Conservation (phyloP, 2,329 filamentous ascomycete species). For the Fusarium sarcochroum region DNA sequence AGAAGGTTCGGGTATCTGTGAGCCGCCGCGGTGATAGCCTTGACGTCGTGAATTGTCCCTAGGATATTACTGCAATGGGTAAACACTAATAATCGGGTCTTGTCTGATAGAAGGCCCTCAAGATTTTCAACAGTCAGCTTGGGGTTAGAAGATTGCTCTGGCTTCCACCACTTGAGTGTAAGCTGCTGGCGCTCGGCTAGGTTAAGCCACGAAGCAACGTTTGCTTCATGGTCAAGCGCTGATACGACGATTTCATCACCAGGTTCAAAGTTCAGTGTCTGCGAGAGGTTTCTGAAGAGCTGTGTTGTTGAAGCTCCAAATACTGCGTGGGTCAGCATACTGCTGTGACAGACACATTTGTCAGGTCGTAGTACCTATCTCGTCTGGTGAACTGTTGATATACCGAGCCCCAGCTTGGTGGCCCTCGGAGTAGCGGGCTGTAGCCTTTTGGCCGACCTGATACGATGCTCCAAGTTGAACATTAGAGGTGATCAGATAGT, state of each 20-base stretch:
- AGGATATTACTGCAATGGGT: conserved; percentile 83
- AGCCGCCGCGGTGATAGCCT: conserved; percentile 67
- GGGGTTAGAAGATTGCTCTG: conserved; percentile 57
- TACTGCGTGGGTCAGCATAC: conserved; percentile 8
- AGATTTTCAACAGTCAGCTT: conserved; percentile 71
- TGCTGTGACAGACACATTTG: too few species aligned
- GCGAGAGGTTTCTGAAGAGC: conserved; percentile 79
- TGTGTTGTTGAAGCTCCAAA: conserved; percentile 83
- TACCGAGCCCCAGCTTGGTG: conserved; percentile 77
- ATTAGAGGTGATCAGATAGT: conserved; percentile 77
- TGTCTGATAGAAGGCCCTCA: conserved; percentile 69
- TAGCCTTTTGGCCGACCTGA: conserved; percentile 58
- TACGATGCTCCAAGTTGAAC: conserved; percentile 84
- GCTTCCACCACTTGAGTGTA: conserved; percentile 1
- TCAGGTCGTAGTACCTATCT: conserved; percentile 66
- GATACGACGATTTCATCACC: conserved; percentile 80
- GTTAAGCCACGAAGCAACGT: conserved; percentile 80
- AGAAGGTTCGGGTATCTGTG: conserved; percentile 64
- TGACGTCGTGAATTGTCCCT: conserved; percentile 77
- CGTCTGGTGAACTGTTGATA: conserved; percentile 75
- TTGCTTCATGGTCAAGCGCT: conserved; percentile 82
- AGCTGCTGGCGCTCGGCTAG: conserved; percentile 73
- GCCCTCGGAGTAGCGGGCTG: conserved; percentile 56
- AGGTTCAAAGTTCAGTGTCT: conserved; percentile 64
- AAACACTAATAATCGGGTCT: conserved; percentile 78